Evolutionary conservation across 257 asterid species (phyloP), one percentile per base, ranked within the genome.

Genomic region (Catharanthus roseus): DNA sequence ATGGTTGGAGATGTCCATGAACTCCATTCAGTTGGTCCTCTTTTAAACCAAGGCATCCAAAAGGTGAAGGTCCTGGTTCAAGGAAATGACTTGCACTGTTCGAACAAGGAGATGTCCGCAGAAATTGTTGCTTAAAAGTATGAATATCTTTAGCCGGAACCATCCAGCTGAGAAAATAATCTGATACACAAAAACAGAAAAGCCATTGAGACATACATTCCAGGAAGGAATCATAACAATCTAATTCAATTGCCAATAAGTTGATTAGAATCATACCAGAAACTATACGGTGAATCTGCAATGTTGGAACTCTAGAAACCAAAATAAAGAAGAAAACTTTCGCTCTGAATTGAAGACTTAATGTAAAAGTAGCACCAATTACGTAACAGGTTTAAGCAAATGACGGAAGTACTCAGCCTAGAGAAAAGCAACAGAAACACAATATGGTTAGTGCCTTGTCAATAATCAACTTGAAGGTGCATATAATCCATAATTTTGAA

Each of bases 381-480:
- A 91, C 95, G 95, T 91, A 33, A 91, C 97, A 63, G 97, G 97
- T 75, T 91, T 91, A 81, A 91, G 90, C 86, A 91, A 83, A 9
- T 90, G 97, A 29, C 97, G 93, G 81, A 90, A 90, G 82, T 90
- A 90, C 72, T 90, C 93, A 74, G 97, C 96, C 97, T 91, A 90
- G 67, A 21, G 71, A 63, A 65, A 21, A 41, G 64, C 53, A 49
- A 78, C 67, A 74, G 62, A 72, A 79, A 62, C 45, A 74, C 0
- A 51, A 31, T 9, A 71, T 47, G 72, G 64, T 82, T 80, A 84
- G 80, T 67, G 62, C 70, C 10, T 54, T 74, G 41, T 65, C 60
- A 53, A 29, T 44, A 26, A 47, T 60, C 41, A 24, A 9, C 57
- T 69, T 60, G 18, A 45, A 77, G 36, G 34, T 29, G n/a, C n/a